Base-by-base conservation (phyloP, 2,329 filamentous ascomycete genomes). In the Scedosporium dehoogii region DNA sequence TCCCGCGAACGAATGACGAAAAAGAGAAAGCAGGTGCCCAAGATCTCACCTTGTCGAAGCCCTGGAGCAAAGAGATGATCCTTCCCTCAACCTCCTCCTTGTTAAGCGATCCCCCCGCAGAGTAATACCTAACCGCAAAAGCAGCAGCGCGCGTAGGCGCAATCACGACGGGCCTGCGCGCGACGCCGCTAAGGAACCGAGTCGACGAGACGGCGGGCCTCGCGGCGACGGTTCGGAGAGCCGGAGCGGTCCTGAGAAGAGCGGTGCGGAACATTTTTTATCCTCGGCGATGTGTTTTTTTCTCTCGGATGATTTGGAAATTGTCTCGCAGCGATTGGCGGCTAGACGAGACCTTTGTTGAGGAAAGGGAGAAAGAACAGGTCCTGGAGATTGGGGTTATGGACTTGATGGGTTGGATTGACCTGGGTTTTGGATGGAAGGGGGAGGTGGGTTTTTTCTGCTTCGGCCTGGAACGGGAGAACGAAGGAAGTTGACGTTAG, bases 51-150 rank as follows among this genome's bases (percentile, higher is more conserved):
- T 99, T 99, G 81, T 99, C 94, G 75, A 97, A 99, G 76, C 92
- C 93, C 80, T 92, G 89, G 77, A 99, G 78, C 72, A 99, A 82
- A 77, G 91, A 90, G 76, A 96, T 84, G 82, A 97, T 97, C 74
- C 93, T 86, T 65, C 90, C 91, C 80, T 96, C 88, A 63, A 96
- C 90, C 80, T 96, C 91, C 63, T 87, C 81, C 82, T 92, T 88
- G 71, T 85, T 82, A 67, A 97, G 85, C 68, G 88, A 87, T 67
- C 87, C 85, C 64, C 84, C 87, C 61, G 93, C 90, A 69, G 92
- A 91, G 81, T 99, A 99, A 81, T 86, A 89, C 78, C 94, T 83
- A 74, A 87, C 82, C 78, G 87, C 84, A 71, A 82, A 81, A 71
- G 84, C 81, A 68, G 85, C 80, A 73, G 74, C 74, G 64, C 88